phyloP scores from a whole-genome alignment of 2,329 filamentous ascomycete species.

The Colletotrichum gigasporum region DNA sequence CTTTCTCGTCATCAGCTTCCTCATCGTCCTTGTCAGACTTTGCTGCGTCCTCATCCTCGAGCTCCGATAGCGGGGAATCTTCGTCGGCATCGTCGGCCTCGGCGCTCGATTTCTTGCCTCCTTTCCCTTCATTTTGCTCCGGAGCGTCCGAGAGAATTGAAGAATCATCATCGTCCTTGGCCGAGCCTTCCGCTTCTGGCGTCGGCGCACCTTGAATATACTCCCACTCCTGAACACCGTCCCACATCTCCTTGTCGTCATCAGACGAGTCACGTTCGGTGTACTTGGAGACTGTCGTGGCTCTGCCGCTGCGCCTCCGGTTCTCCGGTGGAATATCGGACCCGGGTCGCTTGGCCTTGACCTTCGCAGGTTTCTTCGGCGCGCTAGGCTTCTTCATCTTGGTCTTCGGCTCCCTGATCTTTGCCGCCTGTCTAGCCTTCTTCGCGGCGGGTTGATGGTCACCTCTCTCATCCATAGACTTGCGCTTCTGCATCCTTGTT shows the following conservation, averaged over 20 bases:
- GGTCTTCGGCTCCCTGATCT: constrained; percentile 43
- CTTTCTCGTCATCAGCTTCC: constrained; percentile 32
- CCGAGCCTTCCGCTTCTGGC: constrained; percentile 38
- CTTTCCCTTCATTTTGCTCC: constrained; percentile 28
- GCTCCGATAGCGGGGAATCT: constrained; percentile 21
- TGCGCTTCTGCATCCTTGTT: constrained; percentile 61
- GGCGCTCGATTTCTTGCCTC: constrained; percentile 24
- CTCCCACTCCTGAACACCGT: constrained; percentile 68
- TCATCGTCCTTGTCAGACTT: constrained; percentile 33
- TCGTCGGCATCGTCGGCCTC: constrained; percentile 31
- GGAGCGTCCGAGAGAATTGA: constrained; percentile 22
- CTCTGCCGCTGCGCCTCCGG: constrained; percentile 65
- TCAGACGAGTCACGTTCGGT: constrained; percentile 66
- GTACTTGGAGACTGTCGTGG: constrained; percentile 53
- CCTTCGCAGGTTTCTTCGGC: constrained; percentile 40
- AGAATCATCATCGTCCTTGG: constrained; percentile 10
- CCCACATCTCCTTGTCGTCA: constrained; percentile 70
- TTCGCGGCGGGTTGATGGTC: constrained; percentile 56
- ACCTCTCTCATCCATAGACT: constrained; percentile 59
- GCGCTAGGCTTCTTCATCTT: constrained; percentile 38
- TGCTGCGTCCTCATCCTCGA: constrained; percentile 29
- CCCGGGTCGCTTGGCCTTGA: constrained; percentile 30
- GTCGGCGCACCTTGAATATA: constrained; percentile 51
- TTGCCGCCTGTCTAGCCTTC: constrained; percentile 48
- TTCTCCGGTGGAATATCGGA: constrained; percentile 46